These are phyloP conservation scores for Microdochium paspali DNA, from an alignment of 2,329 filamentous ascomycete species.

Conservation along the genomic window DNA sequence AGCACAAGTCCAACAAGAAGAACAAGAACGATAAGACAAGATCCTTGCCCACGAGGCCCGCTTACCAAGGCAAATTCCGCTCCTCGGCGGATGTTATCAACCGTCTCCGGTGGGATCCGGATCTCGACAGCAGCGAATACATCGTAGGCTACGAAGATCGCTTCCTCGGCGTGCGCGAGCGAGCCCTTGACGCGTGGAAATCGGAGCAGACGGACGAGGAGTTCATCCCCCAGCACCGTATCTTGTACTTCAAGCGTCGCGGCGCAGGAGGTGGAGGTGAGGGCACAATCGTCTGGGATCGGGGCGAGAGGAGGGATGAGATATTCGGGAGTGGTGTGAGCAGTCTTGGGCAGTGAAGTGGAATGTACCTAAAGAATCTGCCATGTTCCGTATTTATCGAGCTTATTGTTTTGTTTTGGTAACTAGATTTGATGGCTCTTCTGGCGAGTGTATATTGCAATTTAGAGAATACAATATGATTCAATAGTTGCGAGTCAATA, in stretches of 20 bases:
- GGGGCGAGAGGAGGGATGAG: constrained; percentile 39
- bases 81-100: constrained; percentile 49
- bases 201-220: constrained; percentile 54
- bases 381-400: too few species aligned
- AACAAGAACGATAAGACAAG: constrained; percentile 5
- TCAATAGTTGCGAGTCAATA: too few species aligned
- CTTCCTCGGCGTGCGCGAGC: constrained; percentile 45
- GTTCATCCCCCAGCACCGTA: constrained; percentile 57
- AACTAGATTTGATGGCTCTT: too few species aligned
- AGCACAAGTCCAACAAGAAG: constrained; percentile 9
- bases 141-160: constrained; percentile 54
- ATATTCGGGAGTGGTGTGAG: constrained; percentile 45
- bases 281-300: constrained; percentile 45
- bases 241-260: constrained; percentile 49
- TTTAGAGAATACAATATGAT: too few species aligned
- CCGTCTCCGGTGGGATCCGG: constrained; percentile 50
- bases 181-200: constrained; percentile 46
- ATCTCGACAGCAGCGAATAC: constrained; percentile 40
- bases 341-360: not conserved
- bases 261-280: constrained; percentile 22
- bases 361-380: too few species aligned
- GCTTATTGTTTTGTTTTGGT: too few species aligned
- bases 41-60: constrained; percentile 15
- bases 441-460: too few species aligned
- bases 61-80: constrained; percentile 37